phyloP scores from a whole-genome alignment of 352 stramenopile species.

The Pythium rhizo-oryzae region DNA sequence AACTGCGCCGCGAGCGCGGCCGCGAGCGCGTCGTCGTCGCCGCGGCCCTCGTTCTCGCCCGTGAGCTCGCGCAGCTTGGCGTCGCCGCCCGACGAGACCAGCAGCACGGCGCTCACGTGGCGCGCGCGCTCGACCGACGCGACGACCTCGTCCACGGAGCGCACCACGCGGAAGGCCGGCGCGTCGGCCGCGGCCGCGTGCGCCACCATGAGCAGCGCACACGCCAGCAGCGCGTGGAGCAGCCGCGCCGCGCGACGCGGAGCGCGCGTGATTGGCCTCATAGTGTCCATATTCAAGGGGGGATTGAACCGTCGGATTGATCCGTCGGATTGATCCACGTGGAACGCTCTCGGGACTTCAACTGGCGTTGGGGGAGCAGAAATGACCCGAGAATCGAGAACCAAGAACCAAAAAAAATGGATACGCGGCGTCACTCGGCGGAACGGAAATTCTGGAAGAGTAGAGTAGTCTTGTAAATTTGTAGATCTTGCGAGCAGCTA shows the following conservation, averaged over 20 bases:
- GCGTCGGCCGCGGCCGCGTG: background rate
- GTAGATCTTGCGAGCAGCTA: background rate
- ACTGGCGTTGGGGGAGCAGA: background rate
- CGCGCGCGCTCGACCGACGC: conserved; percentile 18
- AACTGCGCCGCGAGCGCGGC: conserved; percentile 24
- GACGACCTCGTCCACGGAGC: conserved; percentile 28
- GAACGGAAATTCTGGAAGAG: background rate
- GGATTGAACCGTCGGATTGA: too few species aligned
- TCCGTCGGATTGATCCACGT: background rate
- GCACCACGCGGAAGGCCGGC: conserved; percentile 23
- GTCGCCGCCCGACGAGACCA: conserved; percentile 18
- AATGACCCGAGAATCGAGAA: background rate
- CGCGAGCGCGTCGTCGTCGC: conserved; percentile 17
- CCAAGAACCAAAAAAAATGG: background rate
- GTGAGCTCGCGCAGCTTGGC: conserved; percentile 16
- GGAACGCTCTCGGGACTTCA: background rate
- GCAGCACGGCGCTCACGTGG: conserved; percentile 23
- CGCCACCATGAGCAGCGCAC: background rate
- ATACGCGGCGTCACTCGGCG: background rate
- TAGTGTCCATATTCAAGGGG: background rate
- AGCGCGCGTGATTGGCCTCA: background rate
- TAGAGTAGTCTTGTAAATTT: background rate
- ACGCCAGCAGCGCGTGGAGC: background rate
- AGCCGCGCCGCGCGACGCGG: background rate
- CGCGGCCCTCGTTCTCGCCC: conserved; percentile 9